Evolutionary conservation across 2,329 filamentous ascomycete genomes (phyloP), one percentile per base, ranked within the genome.

Genomic region (Talaromyces sp.): DNA sequence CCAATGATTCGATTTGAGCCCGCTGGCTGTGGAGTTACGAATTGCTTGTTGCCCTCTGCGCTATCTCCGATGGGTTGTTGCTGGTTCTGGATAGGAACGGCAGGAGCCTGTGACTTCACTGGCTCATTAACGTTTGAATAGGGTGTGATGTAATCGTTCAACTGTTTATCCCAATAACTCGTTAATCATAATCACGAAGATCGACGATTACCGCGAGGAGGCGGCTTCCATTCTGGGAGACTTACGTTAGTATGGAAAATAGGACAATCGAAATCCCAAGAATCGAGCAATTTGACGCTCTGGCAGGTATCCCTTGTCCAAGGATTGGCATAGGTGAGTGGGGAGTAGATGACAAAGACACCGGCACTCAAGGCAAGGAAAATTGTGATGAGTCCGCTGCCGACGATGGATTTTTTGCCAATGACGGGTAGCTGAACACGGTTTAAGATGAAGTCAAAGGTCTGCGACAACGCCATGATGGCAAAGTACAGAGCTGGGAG

Each of bases 201-300:
- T 71, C 66, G 72, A 67, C 66, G 57, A 62, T 35, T 43, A 47
- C 74, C 71, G 69, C 74, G 72, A 48, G 68, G 72, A 22, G 72
- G 71, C 69, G 73, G 69, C 52, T 67, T 67, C 72, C 71, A 77
- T 67, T 70, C 65, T 66, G 73, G 73, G 71, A 72, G 69, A 89
- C 91, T 91, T 88, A 97, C 93, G 75, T 88, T 88, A 69, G 89
- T 88, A 71, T 90, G 83, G 82, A 99, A 99, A 66, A 87, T 93
- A 78, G 96, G 97, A 85, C 95, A 99, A 78, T 99, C 95, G 86
- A 94, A 99, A 76, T 99, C 95, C 95, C 95, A 99, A 1, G 88
- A 89, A 65, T 85, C 82, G 75, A 98, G 89, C 13, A 99, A 82
- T 83, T 98, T 98, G 67, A 95, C 89, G 64, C 87, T 88, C 70